These are phyloP conservation scores for Lepidopterella palustris DNA, from an alignment of 495 filamentous ascomycete species.

Conservation along the genomic window DNA sequence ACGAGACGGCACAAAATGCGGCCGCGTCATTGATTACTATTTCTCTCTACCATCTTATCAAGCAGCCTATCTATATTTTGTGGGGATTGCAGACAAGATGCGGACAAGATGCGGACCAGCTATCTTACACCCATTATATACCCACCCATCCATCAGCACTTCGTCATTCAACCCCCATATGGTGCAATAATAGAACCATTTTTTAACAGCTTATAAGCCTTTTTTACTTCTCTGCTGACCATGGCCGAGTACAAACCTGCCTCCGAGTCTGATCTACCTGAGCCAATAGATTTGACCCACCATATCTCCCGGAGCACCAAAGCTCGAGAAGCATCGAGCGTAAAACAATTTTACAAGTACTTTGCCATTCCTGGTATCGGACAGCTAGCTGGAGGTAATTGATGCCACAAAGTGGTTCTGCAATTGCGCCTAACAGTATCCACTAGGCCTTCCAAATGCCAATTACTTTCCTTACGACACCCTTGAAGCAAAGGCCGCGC, in stretches of 20 bases:
- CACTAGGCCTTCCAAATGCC: conserved; percentile 65
- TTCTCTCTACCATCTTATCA: conserved; percentile 18
- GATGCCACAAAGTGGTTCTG: neutral
- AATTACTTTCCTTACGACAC: conserved; percentile 88
- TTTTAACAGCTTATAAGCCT: neutral
- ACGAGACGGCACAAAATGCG: too few species aligned
- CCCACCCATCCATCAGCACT: neutral
- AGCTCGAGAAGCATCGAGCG: conserved; percentile 52
- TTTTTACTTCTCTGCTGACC: too few species aligned
- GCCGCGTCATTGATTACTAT: neutral
- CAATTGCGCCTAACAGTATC: neutral
- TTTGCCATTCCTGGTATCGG: conserved; percentile 72
- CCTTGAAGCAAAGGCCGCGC: conserved; percentile 71
- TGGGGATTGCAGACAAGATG: neutral
- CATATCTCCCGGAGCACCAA: conserved; percentile 65
- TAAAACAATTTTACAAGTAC: conserved; percentile 82
- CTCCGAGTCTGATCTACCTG: conserved; percentile 9
- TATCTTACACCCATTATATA: too few species aligned
- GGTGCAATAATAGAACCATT: conserved; percentile 6
- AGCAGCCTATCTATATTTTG: conserved; percentile 6
- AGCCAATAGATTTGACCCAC: conserved; percentile 69
- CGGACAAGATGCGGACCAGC: conserved; percentile 18
- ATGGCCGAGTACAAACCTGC: neutral
- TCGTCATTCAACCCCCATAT: conserved; percentile 5
- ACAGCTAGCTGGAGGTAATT: conserved; percentile 77